Conservation (phyloP, 176 grass and related monocot genomes). For the Chloris gayana region DNA sequence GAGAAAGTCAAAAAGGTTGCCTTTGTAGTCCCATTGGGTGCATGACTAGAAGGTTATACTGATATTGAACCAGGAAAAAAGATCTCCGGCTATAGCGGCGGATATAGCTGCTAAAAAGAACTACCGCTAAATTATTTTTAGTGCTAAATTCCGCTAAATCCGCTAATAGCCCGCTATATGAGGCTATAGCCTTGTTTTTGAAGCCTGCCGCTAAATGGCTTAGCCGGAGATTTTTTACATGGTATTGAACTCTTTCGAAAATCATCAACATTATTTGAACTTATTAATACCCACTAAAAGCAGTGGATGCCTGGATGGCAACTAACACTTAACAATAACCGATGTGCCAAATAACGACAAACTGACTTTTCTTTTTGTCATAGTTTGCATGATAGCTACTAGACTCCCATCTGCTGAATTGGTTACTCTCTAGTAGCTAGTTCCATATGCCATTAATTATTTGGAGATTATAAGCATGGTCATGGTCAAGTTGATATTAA, state of each 20-base stretch:
- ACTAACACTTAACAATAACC: neutral
- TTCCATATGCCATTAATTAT: neutral
- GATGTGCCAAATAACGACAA: neutral
- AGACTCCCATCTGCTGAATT: neutral
- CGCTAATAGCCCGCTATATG: too few species aligned
- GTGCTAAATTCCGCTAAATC: too few species aligned
- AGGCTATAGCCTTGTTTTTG: too few species aligned
- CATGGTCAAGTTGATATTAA: neutral
- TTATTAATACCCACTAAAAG: neutral
- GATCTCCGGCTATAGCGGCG: too few species aligned
- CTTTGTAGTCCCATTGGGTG: neutral
- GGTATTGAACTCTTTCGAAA: neutral
- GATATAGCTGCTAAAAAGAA: too few species aligned
- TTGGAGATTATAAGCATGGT: neutral
- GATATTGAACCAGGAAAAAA: too few species aligned
- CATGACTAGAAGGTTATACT: neutral
- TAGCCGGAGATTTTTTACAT: too few species aligned
- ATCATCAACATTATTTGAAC: neutral
- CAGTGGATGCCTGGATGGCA: neutral
- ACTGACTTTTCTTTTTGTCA: neutral
- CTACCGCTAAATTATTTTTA: too few species aligned
- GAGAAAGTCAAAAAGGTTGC: neutral
- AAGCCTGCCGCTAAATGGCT: too few species aligned
- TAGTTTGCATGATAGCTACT: neutral
- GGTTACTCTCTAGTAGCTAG: neutral